Conservation (phyloP, 2,329 filamentous ascomycete species). For the Grosmannia serpens region DNA sequence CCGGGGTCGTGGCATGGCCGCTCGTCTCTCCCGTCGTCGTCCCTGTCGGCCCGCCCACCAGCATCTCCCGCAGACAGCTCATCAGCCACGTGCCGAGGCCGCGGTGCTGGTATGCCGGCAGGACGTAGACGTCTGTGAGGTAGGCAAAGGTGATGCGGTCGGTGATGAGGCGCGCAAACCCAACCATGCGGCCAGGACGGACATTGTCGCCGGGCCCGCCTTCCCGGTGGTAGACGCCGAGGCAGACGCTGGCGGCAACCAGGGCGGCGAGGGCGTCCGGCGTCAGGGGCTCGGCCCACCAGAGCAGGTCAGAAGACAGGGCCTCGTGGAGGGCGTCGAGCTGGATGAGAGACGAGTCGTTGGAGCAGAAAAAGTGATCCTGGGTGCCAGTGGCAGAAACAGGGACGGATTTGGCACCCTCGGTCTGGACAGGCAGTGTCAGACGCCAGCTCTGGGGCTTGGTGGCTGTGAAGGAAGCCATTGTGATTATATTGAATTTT, state of each 20-base stretch:
- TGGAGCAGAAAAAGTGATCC: constrained; percentile 48
- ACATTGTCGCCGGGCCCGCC: not conserved
- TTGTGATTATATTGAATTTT: not conserved
- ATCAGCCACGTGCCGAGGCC: constrained; percentile 58
- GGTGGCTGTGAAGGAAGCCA: not conserved
- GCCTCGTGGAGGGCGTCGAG: constrained; percentile 41
- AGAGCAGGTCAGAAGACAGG: constrained; percentile 32
- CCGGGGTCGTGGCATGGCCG: not conserved
- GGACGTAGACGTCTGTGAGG: constrained; percentile 57
- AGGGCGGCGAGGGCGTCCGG: constrained; percentile 34
- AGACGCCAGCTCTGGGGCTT: not conserved
- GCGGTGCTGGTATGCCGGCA: constrained; percentile 44
- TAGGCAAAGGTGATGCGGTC: constrained; percentile 60
- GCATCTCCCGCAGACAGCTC: constrained; percentile 41
- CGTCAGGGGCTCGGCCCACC: constrained; percentile 44
- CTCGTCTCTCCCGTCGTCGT: not conserved
- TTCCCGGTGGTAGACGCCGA: constrained; percentile 39
- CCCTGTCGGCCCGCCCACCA: constrained; percentile 20
- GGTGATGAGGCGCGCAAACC: constrained; percentile 53
- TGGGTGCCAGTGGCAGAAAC: not conserved
- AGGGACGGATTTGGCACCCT: not conserved
- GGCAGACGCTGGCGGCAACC: constrained; percentile 45
- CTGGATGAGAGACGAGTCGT: constrained; percentile 44
- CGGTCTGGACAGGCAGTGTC: not conserved
- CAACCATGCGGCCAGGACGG: constrained; percentile 25